These are phyloP conservation scores for Fallopia convolvulus DNA, from an alignment of 148 eudicot genomes.

Conservation along the genomic window DNA sequence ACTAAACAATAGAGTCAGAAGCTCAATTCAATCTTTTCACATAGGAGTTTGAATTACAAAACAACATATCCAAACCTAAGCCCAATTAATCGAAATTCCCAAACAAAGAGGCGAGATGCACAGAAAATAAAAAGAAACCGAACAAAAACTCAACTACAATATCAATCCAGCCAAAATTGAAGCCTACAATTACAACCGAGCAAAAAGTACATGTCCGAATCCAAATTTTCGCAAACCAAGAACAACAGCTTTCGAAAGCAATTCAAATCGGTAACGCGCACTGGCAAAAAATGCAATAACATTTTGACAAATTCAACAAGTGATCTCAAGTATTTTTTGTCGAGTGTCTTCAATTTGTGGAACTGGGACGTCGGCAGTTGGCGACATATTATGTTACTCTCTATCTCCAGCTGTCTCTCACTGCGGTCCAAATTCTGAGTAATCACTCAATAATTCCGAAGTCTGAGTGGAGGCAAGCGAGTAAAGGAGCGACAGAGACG, in stretches of 20 bases:
- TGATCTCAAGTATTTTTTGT: slow-evolving; percentile 75
- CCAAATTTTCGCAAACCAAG: background rate
- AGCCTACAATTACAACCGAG: background rate
- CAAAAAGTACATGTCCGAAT: background rate
- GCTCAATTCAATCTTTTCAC: background rate
- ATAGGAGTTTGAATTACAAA: background rate
- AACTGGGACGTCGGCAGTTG: slow-evolving; percentile 54
- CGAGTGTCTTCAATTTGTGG: slow-evolving; percentile 90
- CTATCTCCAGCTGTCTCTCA: background rate
- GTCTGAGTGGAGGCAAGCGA: background rate
- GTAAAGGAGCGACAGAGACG: slow-evolving; percentile 4
- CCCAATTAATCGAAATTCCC: background rate
- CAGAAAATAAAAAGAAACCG: background rate
- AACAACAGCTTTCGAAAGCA: slow-evolving; percentile 1
- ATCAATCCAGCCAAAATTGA: background rate
- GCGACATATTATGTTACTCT: slow-evolving; percentile 50
- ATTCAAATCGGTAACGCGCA: background rate
- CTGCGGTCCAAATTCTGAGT: background rate
- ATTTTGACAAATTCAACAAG: background rate
- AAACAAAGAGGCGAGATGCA: background rate
- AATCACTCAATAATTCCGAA: slow-evolving; percentile 3
- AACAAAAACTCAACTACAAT: background rate
- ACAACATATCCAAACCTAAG: background rate
- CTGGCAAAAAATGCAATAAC: background rate
- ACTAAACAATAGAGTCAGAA: background rate